These are phyloP conservation scores for Anisodus acutangulus DNA, from an alignment of 257 asterid species.

Conservation along the genomic window DNA sequence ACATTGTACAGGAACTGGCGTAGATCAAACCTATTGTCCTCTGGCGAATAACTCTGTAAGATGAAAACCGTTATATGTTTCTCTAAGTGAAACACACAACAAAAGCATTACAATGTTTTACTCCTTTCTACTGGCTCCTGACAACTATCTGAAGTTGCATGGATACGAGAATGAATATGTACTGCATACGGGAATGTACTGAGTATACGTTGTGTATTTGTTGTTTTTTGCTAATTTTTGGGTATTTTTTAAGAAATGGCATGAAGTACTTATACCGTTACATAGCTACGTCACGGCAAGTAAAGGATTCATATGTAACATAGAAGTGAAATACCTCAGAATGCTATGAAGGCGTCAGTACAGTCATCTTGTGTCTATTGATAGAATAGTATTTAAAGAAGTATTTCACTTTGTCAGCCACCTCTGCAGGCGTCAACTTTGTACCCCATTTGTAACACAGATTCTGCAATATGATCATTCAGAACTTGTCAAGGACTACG, in stretches of 20 bases:
- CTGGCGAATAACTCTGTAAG: slow-evolving; percentile 77
- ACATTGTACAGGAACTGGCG: slow-evolving; percentile 88
- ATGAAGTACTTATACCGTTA: not conserved
- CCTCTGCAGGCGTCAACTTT: slow-evolving; percentile 71
- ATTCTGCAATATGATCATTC: slow-evolving; percentile 55
- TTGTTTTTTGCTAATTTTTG: too few species aligned
- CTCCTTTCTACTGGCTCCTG: not conserved
- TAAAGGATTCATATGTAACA: slow-evolving; percentile 1
- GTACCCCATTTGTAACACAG: slow-evolving; percentile 93
- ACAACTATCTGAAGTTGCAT: too few species aligned
- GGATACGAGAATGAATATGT: not conserved
- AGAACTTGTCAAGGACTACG: slow-evolving; percentile 7
- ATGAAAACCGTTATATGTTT: not conserved
- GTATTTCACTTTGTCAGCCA: slow-evolving; percentile 83
- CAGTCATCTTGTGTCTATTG: slow-evolving; percentile 96
- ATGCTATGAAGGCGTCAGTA: slow-evolving; percentile 92
- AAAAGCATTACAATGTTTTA: not conserved
- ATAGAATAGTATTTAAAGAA: slow-evolving; percentile 91
- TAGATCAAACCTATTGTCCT: slow-evolving; percentile 90
- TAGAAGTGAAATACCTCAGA: slow-evolving; percentile 63
- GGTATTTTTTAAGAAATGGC: too few species aligned
- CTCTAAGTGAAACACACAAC: not conserved
- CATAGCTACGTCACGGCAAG: not conserved
- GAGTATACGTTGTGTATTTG: too few species aligned
- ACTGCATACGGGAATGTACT: not conserved